Evolutionary conservation across 768 basidiomycete species (phyloP).

Genomic region (Paxillus rubicundulus): DNA sequence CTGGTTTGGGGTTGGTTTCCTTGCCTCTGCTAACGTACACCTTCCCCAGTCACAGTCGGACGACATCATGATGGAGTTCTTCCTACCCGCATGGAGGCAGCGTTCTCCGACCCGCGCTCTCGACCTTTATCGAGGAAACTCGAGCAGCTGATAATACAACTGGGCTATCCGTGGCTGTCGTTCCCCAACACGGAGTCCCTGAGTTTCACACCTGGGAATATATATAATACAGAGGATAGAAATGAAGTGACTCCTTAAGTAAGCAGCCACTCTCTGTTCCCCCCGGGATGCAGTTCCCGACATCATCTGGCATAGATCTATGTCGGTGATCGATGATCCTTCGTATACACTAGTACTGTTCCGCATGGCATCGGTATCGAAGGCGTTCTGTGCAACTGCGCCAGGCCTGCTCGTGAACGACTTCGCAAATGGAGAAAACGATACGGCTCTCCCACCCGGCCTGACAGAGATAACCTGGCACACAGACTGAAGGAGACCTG

Average conservation of each 20-base stretch:
- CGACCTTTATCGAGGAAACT: slow-evolving; percentile 16
- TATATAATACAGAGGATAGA: slow-evolving; percentile 34
- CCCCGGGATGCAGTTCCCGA: neutral
- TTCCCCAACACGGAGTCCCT: slow-evolving; percentile 21
- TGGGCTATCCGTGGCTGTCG: slow-evolving; percentile 31
- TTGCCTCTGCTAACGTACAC: slow-evolving; percentile 10
- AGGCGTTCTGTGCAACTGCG: slow-evolving; percentile 39
- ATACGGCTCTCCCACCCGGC: slow-evolving; percentile 32
- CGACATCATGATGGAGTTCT: neutral
- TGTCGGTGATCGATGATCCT: neutral
- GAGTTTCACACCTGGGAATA: slow-evolving; percentile 37
- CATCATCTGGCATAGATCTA: neutral
- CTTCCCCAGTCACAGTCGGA: slow-evolving; percentile 6
- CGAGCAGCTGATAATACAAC: slow-evolving; percentile 23
- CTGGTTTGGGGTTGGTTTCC: slow-evolving; percentile 8
- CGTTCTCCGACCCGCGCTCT: slow-evolving; percentile 19
- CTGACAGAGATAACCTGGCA: slow-evolving; percentile 35
- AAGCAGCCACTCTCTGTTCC: slow-evolving; percentile 6
- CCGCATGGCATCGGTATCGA: slow-evolving; percentile 36
- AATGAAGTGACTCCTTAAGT: slow-evolving; percentile 34
- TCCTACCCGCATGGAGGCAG: neutral
- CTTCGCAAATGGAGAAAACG: slow-evolving; percentile 34
- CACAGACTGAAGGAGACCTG: slow-evolving; percentile 34
- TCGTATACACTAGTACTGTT: slow-evolving; percentile 35
- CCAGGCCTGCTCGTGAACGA: slow-evolving; percentile 44